These are phyloP conservation scores for Kuraishia piskuri DNA, from an alignment of 805 yeast species.

Conservation along the genomic window DNA sequence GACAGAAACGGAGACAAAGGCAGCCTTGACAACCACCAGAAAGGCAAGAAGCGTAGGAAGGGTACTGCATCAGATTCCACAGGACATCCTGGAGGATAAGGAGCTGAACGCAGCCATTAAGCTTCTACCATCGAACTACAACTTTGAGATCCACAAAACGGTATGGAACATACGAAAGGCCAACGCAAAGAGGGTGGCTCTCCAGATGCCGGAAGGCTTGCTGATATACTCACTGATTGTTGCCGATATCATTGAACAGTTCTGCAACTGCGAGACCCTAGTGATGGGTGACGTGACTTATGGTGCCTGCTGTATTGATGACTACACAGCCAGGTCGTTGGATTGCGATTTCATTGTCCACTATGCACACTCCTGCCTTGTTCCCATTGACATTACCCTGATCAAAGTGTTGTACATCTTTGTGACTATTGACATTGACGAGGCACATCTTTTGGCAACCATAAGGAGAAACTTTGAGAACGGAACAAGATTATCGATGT, in stretches of 20 bases:
- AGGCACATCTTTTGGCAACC: conserved; percentile 71
- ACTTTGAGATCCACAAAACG: conserved; percentile 93
- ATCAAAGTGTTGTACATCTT: conserved; percentile 92
- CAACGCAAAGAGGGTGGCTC: conserved; percentile 74
- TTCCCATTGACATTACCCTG: conserved; percentile 85
- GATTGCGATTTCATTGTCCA: conserved; percentile 94
- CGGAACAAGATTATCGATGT: conserved; percentile 68
- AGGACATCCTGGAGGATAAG: conserved; percentile 68
- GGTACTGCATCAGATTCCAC: conserved; percentile 80
- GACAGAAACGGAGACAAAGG: conserved; percentile 4
- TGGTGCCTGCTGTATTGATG: conserved; percentile 98
- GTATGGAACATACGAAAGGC: conserved; percentile 83
- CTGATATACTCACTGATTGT: conserved; percentile 80
- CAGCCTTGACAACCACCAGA: conserved; percentile 13
- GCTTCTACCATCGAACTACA: conserved; percentile 82
- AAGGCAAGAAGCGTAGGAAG: conserved; percentile 38
- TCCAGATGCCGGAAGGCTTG: conserved; percentile 97
- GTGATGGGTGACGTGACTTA: conserved; percentile 99
- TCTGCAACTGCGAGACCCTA: conserved; percentile 76
- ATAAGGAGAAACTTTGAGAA: conserved; percentile 55
- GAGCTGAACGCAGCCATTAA: conserved; percentile 80
- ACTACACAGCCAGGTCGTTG: conserved; percentile 84
- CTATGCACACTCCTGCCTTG: conserved; percentile 95
- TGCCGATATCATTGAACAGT: conserved; percentile 89
- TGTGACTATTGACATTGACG: conserved; percentile 88